phyloP scores from a whole-genome alignment of 2,329 filamentous ascomycete species.

The Colletotrichum sp. region DNA sequence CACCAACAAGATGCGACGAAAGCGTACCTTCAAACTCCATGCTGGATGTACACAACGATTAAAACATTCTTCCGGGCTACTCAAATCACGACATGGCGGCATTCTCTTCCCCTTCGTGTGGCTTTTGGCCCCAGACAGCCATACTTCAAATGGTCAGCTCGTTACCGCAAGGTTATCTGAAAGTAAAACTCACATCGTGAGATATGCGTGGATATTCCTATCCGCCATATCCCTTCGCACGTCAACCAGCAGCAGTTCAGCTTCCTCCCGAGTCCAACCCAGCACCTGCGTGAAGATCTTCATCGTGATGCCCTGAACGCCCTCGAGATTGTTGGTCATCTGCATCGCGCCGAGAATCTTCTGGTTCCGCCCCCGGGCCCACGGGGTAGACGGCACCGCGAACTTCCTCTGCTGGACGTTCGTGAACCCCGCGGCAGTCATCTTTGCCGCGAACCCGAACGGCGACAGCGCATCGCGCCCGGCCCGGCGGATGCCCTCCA shows the following conservation, averaged over 20 bases:
- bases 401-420: conserved; percentile 33
- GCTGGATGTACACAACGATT: background rate
- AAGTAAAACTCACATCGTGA: conserved; percentile 27
- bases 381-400: conserved; percentile 37
- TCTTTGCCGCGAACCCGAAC: conserved; percentile 36
- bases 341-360: conserved; percentile 40
- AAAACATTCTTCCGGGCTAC: background rate
- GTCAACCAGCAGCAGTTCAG: conserved; percentile 33
- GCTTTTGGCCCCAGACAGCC: conserved; percentile 7
- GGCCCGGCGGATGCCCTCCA: conserved; percentile 36
- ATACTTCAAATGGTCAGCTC: background rate
- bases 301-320: conserved; percentile 34
- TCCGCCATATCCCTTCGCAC: conserved; percentile 34
- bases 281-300: conserved; percentile 34
- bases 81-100: background rate
- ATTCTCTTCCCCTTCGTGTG: background rate
- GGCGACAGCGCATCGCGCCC: conserved; percentile 43
- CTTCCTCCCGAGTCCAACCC: conserved; percentile 33
- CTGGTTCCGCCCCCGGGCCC: conserved; percentile 38
- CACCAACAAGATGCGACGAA: background rate
- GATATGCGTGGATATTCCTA: conserved; percentile 34
- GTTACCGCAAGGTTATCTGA: background rate
- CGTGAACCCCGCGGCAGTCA: conserved; percentile 38
- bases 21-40: background rate
- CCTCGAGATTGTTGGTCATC: conserved; percentile 37